A percentile compares a stretch with the other conserved stretches of the same genome.
Evolutionary conservation across 1,139 yeast genomes (phyloP).

Genomic region (Hyphopichia khmerensis): DNA sequence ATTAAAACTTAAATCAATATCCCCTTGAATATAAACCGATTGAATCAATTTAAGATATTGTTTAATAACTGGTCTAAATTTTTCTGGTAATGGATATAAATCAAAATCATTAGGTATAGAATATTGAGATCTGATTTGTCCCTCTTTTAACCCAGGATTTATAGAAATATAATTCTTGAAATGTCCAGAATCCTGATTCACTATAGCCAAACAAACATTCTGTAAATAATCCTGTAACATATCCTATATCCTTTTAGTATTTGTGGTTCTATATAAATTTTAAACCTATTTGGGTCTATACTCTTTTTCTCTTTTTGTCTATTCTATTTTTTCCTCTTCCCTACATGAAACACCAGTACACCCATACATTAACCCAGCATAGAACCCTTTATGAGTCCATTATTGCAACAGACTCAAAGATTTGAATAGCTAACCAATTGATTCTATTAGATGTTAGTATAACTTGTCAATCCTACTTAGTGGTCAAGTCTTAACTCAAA

Average conservation of each 20-base stretch:
- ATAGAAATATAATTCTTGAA: constrained; percentile 15
- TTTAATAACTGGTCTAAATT: constrained; percentile 34
- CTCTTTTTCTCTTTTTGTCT: background rate
- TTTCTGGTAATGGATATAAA: constrained; percentile 34
- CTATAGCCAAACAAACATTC: constrained; percentile 1
- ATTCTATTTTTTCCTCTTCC: background rate
- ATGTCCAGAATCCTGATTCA: background rate
- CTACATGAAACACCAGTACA: too few species aligned
- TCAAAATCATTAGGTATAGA: constrained; percentile 43
- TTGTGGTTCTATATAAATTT: too few species aligned
- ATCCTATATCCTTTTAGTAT: too few species aligned
- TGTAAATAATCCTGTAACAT: constrained; percentile 4
- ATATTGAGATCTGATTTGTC: constrained; percentile 26
- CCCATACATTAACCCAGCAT: too few species aligned
- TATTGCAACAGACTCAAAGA: too few species aligned
- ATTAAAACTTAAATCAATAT: constrained; percentile 39
- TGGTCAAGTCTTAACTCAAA: too few species aligned
- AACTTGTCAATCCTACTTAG: too few species aligned
- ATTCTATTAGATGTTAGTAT: too few species aligned
- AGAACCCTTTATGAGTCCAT: too few species aligned
- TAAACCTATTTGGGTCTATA: too few species aligned
- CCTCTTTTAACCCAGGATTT: constrained; percentile 31
- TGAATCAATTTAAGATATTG: constrained; percentile 38
- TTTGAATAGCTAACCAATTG: too few species aligned
- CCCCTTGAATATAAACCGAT: constrained; percentile 34